These are phyloP conservation scores for Oryza officinalis DNA, from an alignment of 176 grass and related monocot genomes.

Conservation along the genomic window DNA sequence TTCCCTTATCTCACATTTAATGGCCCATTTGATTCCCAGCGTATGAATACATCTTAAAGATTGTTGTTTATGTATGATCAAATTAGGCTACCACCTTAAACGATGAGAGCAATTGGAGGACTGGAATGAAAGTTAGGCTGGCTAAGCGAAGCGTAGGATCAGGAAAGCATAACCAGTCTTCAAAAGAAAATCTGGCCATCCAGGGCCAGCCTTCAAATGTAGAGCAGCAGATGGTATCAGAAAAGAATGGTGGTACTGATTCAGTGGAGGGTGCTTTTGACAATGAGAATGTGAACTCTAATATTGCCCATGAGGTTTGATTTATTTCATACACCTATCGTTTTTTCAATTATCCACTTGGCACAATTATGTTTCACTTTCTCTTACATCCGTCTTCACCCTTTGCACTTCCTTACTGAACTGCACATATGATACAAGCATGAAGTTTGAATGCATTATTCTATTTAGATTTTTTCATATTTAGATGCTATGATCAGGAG, in stretches of 20 bases:
- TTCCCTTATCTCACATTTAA: constrained; percentile 39
- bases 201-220: constrained; percentile 49
- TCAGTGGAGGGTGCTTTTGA: constrained; percentile 20
- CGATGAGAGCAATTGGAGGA: constrained; percentile 90
- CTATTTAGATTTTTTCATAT: not conserved
- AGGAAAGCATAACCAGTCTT: constrained; percentile 38
- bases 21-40: constrained; percentile 3
- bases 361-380: not conserved
- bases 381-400: not conserved
- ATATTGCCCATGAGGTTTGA: constrained; percentile 36
- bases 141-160: constrained; percentile 54
- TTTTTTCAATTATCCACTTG: constrained; percentile 4
- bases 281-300: constrained; percentile 43
- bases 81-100: constrained; percentile 70
- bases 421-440: not conserved
- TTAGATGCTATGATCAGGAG: not conserved
- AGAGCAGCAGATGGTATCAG: constrained; percentile 25
- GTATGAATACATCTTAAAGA: constrained; percentile 10
- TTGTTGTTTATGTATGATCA: constrained; percentile 22
- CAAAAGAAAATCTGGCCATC: constrained; percentile 59
- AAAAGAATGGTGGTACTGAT: constrained; percentile 39
- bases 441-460: not conserved
- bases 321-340: not conserved
- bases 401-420: constrained; percentile 19
- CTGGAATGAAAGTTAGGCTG: constrained; percentile 79